A percentile compares a stretch with the other conserved stretches of the same genome.
These are phyloP conservation scores for Eimeria tenella DNA, from an alignment of 169 alveolate genomes.

Conservation along the genomic window DNA sequence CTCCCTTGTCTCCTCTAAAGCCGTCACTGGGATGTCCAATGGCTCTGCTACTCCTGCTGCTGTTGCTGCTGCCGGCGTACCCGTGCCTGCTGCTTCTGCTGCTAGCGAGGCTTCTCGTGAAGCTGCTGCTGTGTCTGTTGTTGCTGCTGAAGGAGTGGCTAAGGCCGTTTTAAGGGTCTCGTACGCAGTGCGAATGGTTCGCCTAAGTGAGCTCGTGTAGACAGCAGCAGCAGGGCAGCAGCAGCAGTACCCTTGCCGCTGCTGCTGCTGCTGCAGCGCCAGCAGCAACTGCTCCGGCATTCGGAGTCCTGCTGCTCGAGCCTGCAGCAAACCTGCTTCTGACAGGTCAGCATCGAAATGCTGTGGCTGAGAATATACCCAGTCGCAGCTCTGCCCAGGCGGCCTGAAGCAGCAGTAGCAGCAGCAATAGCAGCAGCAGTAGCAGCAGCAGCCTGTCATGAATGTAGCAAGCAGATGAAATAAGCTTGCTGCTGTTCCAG, in stretches of 20 bases:
- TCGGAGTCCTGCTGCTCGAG: conserved; percentile 4
- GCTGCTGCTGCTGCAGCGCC: conserved; percentile 35
- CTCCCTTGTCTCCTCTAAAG: conserved; percentile 9
- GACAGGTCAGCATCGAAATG: conserved; percentile 18
- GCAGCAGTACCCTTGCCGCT: not conserved
- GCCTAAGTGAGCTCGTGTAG: not conserved
- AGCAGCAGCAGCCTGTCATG: not conserved
- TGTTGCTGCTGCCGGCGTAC: not conserved
- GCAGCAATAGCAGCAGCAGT: not conserved
- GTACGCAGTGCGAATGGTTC: conserved; percentile 21
- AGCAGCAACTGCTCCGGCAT: conserved; percentile 6
- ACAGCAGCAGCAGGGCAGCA: not conserved
- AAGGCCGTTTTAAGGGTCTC: not conserved
- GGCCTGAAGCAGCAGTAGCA: not conserved
- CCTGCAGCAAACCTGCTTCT: not conserved
- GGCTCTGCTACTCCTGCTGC: not conserved
- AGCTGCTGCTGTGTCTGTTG: not conserved
- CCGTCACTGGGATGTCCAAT: not conserved
- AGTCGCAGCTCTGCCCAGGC: not conserved
- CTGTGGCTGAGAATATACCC: conserved; percentile 12
- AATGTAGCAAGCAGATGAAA: not conserved
- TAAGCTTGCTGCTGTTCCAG: not conserved
- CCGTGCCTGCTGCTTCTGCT: not conserved
- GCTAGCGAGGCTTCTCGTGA: not conserved
- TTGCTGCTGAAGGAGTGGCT: not conserved